phyloP scores from a whole-genome alignment of 2,329 filamentous ascomycete genomes.

The Ophiostoma perfectum region DNA sequence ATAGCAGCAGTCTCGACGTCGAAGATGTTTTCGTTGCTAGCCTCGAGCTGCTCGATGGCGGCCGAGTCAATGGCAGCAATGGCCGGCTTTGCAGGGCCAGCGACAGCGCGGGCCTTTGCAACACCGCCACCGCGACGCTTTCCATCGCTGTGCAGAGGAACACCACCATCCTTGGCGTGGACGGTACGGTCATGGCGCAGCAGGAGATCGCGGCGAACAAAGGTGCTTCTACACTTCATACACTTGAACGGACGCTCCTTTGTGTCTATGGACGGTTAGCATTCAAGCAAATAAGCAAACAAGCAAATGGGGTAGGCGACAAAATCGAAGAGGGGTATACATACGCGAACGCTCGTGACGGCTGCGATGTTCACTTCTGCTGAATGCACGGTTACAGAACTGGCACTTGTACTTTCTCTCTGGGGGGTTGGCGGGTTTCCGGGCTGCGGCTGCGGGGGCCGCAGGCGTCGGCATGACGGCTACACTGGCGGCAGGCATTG shows the following conservation, averaged over 20 bases:
- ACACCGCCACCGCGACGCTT: slow-evolving; percentile 67
- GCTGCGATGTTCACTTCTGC: slow-evolving; percentile 92
- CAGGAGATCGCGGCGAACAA: slow-evolving; percentile 92
- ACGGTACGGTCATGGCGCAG: slow-evolving; percentile 97
- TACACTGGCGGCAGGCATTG: slow-evolving; percentile 67
- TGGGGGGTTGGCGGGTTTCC: slow-evolving; percentile 70
- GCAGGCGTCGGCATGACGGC: slow-evolving; percentile 59
- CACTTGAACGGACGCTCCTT: slow-evolving; percentile 99
- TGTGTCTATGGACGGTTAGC: slow-evolving; percentile 61
- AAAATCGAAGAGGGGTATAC: slow-evolving; percentile 40
- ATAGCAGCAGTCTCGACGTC: slow-evolving; percentile 97
- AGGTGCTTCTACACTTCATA: slow-evolving; percentile 95
- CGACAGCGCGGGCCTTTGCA: slow-evolving; percentile 60
- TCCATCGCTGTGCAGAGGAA: slow-evolving; percentile 87
- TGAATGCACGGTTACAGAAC: slow-evolving; percentile 96
- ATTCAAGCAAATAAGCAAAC: neutral
- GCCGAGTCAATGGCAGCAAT: slow-evolving; percentile 73
- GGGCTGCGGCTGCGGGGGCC: slow-evolving; percentile 56
- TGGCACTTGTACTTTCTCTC: slow-evolving; percentile 99
- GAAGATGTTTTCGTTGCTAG: slow-evolving; percentile 82
- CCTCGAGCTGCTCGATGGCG: slow-evolving; percentile 87
- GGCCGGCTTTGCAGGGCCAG: slow-evolving; percentile 65
- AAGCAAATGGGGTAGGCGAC: no score
- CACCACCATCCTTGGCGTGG: slow-evolving; percentile 94
- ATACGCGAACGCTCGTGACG: slow-evolving; percentile 96